Evolutionary conservation across 768 basidiomycete species (phyloP).

Genomic region (Collybia sordida): DNA sequence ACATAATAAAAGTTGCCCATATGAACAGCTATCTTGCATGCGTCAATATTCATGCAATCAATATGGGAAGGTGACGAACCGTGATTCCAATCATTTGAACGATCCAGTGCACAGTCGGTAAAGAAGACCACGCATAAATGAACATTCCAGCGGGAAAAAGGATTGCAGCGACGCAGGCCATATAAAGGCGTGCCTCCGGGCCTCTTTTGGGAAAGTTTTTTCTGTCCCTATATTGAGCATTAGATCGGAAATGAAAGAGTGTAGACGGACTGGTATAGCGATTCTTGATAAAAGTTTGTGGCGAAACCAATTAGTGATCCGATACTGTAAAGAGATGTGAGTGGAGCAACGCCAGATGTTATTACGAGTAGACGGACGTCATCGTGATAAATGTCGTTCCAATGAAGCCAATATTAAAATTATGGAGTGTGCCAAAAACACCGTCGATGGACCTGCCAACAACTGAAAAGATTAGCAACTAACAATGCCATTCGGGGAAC

Average conservation of each 20-base stretch:
- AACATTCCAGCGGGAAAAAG: constrained; percentile 61
- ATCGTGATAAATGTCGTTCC: constrained; percentile 63
- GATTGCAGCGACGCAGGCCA: constrained; percentile 53
- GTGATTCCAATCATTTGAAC: constrained; percentile 53
- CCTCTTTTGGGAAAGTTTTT: constrained; percentile 32
- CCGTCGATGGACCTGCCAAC: constrained; percentile 49
- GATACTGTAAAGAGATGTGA: constrained; percentile 36
- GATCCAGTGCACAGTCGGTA: constrained; percentile 57
- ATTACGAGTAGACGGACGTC: constrained; percentile 32
- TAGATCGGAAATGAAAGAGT: constrained; percentile 7
- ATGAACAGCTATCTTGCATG: constrained; percentile 40
- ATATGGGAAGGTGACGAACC: constrained; percentile 16
- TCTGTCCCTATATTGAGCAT: constrained; percentile 16
- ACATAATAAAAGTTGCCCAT: constrained; percentile 51
- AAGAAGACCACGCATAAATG: constrained; percentile 72
- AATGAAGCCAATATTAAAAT: constrained; percentile 56
- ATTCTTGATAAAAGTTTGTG: constrained; percentile 47
- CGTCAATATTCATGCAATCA: constrained; percentile 6
- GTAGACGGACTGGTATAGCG: constrained; percentile 39
- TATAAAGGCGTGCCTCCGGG: constrained; percentile 63
- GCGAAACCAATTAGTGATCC: constrained; percentile 50
- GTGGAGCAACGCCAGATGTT: background rate
- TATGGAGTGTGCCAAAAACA: constrained; percentile 56
- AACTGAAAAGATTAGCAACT: background rate
- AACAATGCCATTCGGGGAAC: constrained; percentile 1